Conservation (phyloP, 805 yeast species). For the Priceomyces melissophilus region DNA sequence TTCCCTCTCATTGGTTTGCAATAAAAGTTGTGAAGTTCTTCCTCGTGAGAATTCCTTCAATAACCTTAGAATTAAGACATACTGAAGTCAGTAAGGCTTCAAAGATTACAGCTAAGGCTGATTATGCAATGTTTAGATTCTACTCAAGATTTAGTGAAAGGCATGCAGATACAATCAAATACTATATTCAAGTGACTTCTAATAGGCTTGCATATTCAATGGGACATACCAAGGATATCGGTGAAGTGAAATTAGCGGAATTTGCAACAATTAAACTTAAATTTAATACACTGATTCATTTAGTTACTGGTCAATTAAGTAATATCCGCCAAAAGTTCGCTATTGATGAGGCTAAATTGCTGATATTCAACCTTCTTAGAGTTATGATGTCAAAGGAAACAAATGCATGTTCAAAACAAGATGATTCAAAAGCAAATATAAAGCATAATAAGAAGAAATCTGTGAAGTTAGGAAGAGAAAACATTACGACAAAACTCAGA, state of each 20-base stretch:
- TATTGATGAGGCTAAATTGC: conserved; percentile 20
- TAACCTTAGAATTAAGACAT: conserved; percentile 19
- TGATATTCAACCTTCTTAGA: conserved; percentile 20
- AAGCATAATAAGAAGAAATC: neutral
- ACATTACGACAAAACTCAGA: conserved; percentile 8
- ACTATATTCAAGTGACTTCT: conserved; percentile 7
- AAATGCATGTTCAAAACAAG: neutral
- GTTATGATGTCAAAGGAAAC: conserved; percentile 6
- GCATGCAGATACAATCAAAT: conserved; percentile 14
- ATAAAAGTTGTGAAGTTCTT: conserved; percentile 10
- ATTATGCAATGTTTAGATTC: conserved; percentile 18
- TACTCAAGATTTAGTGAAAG: conserved; percentile 19
- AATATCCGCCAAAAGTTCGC: conserved; percentile 16
- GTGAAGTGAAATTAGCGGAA: conserved; percentile 6
- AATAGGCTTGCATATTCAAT: conserved; percentile 1
- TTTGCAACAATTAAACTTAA: conserved; percentile 12
- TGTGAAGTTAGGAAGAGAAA: neutral
- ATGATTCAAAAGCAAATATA: neutral
- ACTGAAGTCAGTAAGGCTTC: conserved; percentile 4
- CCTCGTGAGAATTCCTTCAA: conserved; percentile 16
- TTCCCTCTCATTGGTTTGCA: conserved; percentile 14
- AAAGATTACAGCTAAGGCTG: conserved; percentile 10
- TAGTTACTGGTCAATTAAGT: conserved; percentile 16
- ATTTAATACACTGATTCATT: conserved; percentile 12
- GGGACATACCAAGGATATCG: neutral